These are phyloP conservation scores for Acarospora socialis DNA, from an alignment of 2,329 filamentous ascomycete species.

Conservation along the genomic window DNA sequence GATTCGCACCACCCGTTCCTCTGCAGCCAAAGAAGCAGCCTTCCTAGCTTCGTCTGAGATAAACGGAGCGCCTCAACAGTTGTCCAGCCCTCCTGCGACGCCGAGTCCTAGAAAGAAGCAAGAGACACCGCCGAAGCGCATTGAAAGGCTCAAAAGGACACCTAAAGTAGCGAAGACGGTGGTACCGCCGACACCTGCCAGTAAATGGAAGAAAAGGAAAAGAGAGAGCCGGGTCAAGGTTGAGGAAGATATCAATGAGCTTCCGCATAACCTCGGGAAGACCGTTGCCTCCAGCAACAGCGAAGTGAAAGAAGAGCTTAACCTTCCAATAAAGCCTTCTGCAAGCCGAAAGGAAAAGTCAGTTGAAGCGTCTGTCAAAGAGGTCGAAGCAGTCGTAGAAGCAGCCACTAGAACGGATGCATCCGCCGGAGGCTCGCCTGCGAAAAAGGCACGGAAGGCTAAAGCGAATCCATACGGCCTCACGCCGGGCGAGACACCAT, in stretches of 20 bases:
- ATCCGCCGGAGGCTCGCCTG: constrained; percentile 3
- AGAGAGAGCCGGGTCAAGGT: constrained; percentile 6
- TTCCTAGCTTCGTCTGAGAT: constrained; percentile 9
- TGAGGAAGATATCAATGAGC: constrained; percentile 12
- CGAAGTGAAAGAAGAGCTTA: constrained; percentile 12
- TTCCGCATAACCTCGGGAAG: constrained; percentile 18
- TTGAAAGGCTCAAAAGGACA: constrained; percentile 19
- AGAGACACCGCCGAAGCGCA: constrained; percentile 19
- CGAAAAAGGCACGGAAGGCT: constrained; percentile 12
- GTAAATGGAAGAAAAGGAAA: constrained; percentile 11
- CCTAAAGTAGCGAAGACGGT: not conserved
- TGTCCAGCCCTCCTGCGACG: constrained; percentile 30
- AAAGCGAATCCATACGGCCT: constrained; percentile 36
- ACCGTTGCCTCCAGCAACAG: not conserved
- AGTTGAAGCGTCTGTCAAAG: constrained; percentile 18
- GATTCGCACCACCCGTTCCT: constrained; percentile 19
- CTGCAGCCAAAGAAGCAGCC: constrained; percentile 16
- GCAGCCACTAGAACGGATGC: constrained; percentile 1
- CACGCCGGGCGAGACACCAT: constrained; percentile 43
- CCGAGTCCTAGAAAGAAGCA: constrained; percentile 19
- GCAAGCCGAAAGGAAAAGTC: constrained; percentile 12
- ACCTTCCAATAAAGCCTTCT: not conserved
- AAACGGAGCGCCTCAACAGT: constrained; percentile 19
- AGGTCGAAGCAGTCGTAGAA: constrained; percentile 13
- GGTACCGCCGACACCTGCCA: not conserved